Conservation (phyloP, 179 eudicot genomes). For the Camellia oleifera region DNA sequence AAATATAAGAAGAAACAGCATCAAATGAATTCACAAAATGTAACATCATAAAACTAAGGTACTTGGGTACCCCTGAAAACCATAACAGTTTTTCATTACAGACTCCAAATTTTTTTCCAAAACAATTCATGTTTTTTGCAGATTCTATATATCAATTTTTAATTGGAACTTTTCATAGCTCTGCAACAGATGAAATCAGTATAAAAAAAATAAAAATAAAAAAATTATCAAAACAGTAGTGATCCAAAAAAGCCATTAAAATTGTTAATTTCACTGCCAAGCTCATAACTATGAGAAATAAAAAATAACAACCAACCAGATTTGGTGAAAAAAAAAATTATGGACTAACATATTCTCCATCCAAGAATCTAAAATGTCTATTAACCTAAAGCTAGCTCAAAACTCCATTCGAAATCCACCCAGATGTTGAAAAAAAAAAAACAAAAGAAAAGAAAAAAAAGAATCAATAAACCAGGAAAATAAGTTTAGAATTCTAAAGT, state of each 20-base stretch:
- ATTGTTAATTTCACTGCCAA: not conserved
- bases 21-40: too few relatives aligned
- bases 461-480: not conserved
- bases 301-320: not conserved
- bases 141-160: not conserved
- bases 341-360: slow-evolving; percentile 19
- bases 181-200: not conserved
- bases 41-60: too few relatives aligned
- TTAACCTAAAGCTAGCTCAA: slow-evolving; percentile 11
- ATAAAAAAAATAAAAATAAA: not conserved
- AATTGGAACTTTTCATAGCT: not conserved
- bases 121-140: not conserved
- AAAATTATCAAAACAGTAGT: not conserved
- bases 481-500: not conserved
- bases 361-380: slow-evolving; percentile 19
- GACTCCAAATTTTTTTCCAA: not conserved
- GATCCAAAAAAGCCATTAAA: not conserved
- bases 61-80: not conserved
- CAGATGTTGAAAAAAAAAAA: slow-evolving; percentile 13
- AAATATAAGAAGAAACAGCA: too few relatives aligned
- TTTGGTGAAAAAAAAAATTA: not conserved
- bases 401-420: not conserved
- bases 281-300: not conserved
- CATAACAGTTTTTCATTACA: not conserved
- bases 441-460: not conserved